Evolutionary conservation across 371 early-diverging fungal genomes (phyloP), one percentile per base, ranked within the genome.

Genomic region (Mucor circinelloides): DNA sequence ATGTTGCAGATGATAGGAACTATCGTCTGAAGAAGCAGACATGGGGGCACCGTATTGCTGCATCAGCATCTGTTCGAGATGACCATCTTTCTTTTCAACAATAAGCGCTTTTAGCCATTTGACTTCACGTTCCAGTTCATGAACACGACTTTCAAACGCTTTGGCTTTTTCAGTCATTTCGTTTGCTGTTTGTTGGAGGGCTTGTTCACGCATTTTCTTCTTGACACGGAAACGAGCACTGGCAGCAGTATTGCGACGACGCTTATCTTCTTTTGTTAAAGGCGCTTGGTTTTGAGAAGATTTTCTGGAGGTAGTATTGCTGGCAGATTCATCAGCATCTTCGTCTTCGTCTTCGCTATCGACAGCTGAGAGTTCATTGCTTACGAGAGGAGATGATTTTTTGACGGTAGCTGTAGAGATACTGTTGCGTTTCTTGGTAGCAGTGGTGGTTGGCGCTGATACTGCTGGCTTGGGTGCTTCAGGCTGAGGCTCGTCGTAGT

Each of bases 141-240:
- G 82, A 46, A 92, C 88, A 7, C 90, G 85, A 25, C 64, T 69
- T 71, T 97, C 95, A 64, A 95, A 80, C 4, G 74, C 73, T 34
- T 90, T 89, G 9, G 90, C 88, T 75, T 90, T 92, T 38, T 83
- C 88, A 0, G 90, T 87, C 94, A 96, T 91, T 65, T 93, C 94
- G 56, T 87, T 81, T 3, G 96, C 95, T 0, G 91, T 91, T 34
- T 83, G 85, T 73, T 95, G 94, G 19, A 97, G 82, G 6, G 86
- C 91, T 81, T 94, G 91, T 75, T 97, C 97, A 40, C 93, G 87
- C 64, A 86, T 69, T 72, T 95, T 94, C 76, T 97, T 98, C 87
- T 96, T 95, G 44, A 95, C 85, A 0, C 98, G 88, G 86, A 98
- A 98, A n/a, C 98, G 85, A 5, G 97, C 97, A 9, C 95, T 95